Evolutionary conservation across 176 grass and related monocot species (phyloP), one percentile per base, ranked within the genome.

Genomic region (Avena eriantha): DNA sequence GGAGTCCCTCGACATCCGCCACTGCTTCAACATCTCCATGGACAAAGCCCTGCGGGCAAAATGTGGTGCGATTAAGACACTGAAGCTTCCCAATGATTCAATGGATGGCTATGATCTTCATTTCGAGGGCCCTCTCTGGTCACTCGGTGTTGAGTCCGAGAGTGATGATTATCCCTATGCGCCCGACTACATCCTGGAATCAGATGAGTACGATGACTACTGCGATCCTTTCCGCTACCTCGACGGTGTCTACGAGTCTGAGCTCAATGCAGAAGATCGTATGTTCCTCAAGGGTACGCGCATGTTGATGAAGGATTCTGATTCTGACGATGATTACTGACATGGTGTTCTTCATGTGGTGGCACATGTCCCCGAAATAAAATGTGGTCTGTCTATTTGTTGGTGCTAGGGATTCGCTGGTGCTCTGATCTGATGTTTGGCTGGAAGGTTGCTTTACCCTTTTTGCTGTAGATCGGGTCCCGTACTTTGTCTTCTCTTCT

Each of bases 221-320:
- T 76, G 73, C 10, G 73, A 76, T 18, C 73, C 73, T 51, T 76
- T 16, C 15, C 47, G 23, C 23, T 76, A 76, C 73, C 73, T 76
- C 3, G 73, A 76, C 8, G 73, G 73, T 31, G 73, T 51, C 45
- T 76, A 76, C 16, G 47, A 76, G 47, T 3, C 4, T 1, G 23
- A 76, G 47, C 72, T 76, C 47, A 11, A 76, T 76, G 22, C 47
- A 51, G 72, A 76, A 51, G 72, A 74, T 3, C 45, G 43, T 23
- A 74, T 74, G 71, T 16, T 74, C 46, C 71, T 74, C 71, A 49
- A 47, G 71, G 71, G 71, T 26, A 74, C 49, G 71, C 45, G n/a
- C n/a, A 74, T 74, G 71, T 15, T 74, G 0, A 74, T 49, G 71
- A 74, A 74, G 33, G 64, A 67, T 34, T 67, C 64, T 67, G 64